These are phyloP conservation scores for Bryum argenteum DNA, from an alignment of 225 moss, liverwort and hornwort species.

Conservation along the genomic window DNA sequence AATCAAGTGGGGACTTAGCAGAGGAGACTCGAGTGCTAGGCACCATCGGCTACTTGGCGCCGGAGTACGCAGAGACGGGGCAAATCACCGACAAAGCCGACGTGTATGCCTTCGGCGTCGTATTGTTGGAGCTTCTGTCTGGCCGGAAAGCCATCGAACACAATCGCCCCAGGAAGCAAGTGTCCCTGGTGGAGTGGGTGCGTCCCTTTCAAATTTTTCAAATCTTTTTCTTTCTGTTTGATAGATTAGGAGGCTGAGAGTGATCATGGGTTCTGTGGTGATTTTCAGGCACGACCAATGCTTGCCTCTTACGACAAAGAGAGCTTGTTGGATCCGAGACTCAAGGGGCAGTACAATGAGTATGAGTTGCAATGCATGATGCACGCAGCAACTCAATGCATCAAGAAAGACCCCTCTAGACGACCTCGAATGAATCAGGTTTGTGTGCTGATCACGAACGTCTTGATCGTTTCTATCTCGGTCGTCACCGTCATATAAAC, in stretches of 20 bases:
- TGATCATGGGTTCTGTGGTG: constrained; percentile 2
- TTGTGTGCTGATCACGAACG: not conserved
- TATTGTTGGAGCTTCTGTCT: constrained; percentile 79
- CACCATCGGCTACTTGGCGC: constrained; percentile 79
- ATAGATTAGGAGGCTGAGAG: constrained; percentile 13
- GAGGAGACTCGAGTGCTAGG: constrained; percentile 70
- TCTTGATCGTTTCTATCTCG: too few relatives aligned
- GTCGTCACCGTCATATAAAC: too few relatives aligned
- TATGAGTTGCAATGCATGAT: constrained; percentile 68
- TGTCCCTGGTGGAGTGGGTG: constrained; percentile 71
- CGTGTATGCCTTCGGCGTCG: constrained; percentile 81
- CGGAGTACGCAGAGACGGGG: constrained; percentile 74
- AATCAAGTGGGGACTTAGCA: constrained; percentile 57
- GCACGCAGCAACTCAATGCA: constrained; percentile 61
- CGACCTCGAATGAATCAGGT: constrained; percentile 73
- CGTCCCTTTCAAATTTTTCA: constrained; percentile 20
- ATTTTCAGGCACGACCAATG: constrained; percentile 55
- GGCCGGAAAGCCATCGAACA: constrained; percentile 76
- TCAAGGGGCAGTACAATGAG: constrained; percentile 55
- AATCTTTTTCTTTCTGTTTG: not conserved
- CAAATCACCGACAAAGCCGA: constrained; percentile 84
- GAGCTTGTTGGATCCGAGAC: constrained; percentile 50
- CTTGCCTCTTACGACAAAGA: constrained; percentile 46
- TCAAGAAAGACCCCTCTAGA: constrained; percentile 50
- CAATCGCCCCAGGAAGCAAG: constrained; percentile 48